These are phyloP conservation scores for Leucogyrophana mollusca DNA, from an alignment of 768 basidiomycete species.

Conservation along the genomic window DNA sequence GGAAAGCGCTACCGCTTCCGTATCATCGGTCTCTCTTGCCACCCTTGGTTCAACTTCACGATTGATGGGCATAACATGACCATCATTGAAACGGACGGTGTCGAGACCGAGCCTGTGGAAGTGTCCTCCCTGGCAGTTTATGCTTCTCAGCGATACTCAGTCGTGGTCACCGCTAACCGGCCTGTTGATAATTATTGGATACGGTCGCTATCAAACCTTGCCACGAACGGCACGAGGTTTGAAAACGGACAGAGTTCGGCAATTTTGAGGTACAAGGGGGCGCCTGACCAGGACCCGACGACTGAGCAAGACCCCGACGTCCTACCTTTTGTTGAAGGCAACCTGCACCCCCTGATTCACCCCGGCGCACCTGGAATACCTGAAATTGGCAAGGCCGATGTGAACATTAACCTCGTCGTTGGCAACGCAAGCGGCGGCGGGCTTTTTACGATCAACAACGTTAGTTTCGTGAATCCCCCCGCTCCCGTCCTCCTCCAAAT, in stretches of 20 bases:
- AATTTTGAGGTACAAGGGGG: constrained; percentile 38
- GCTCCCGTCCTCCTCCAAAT: constrained; percentile 44
- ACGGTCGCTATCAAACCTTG: constrained; percentile 23
- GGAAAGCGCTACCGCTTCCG: constrained; percentile 32
- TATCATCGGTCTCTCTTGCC: constrained; percentile 35
- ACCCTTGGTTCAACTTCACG: constrained; percentile 38
- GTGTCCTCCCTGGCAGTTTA: constrained; percentile 43
- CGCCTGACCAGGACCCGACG: constrained; percentile 27
- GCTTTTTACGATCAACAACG: constrained; percentile 32
- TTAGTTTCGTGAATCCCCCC: constrained; percentile 23
- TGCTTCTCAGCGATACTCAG: constrained; percentile 40
- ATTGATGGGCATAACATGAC: constrained; percentile 39
- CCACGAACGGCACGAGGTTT: constrained; percentile 25
- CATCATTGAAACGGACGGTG: constrained; percentile 42
- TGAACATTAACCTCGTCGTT: constrained; percentile 10
- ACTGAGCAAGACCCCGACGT: constrained; percentile 13
- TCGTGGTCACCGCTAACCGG: constrained; percentile 40
- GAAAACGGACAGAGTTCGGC: constrained; percentile 34
- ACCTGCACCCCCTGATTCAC: constrained; percentile 13
- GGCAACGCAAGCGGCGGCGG: background rate
- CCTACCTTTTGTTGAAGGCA: constrained; percentile 13
- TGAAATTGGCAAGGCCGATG: constrained; percentile 24
- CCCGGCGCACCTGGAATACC: constrained; percentile 25
- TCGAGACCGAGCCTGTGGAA: constrained; percentile 27
- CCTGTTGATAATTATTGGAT: constrained; percentile 46